Conservation (phyloP, 2,329 filamentous ascomycete species). For the Arthroderma uncinatum region DNA sequence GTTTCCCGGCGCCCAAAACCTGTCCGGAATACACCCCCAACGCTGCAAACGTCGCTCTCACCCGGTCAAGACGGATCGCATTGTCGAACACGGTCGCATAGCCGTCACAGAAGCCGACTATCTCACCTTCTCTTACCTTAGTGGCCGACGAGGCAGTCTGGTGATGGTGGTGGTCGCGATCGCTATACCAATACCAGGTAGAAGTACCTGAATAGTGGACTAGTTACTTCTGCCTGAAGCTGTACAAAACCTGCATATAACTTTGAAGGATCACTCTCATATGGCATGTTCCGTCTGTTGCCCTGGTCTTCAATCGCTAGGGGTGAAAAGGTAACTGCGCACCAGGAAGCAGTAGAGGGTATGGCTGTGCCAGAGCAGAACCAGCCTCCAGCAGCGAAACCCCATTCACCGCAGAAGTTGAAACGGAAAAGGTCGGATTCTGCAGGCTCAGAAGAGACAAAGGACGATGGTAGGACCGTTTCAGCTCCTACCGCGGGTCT, state of each 20-base stretch:
- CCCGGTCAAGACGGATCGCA: not conserved
- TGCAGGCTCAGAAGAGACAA: conserved; percentile 25
- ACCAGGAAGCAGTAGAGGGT: conserved; percentile 30
- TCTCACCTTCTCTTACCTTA: not conserved
- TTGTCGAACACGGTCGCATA: not conserved
- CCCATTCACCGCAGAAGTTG: conserved; percentile 33
- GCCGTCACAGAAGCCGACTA: not conserved
- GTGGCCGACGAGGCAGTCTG: not conserved
- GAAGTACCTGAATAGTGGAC: not conserved
- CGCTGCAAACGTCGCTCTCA: not conserved
- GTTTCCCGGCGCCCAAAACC: not conserved
- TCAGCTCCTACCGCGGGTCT: not conserved
- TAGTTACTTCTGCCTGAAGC: not conserved
- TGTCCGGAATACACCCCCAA: too few relatives aligned
- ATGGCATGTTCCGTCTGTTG: conserved; percentile 41
- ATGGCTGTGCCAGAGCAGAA: conserved; percentile 27
- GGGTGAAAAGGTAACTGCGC: conserved; percentile 36
- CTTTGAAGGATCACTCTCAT: conserved; percentile 20
- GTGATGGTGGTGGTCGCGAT: not conserved
- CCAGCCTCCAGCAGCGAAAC: conserved; percentile 21
- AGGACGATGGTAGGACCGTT: not conserved
- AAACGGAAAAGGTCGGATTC: conserved; percentile 50
- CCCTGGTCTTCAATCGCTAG: conserved; percentile 37
- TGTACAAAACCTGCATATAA: not conserved
- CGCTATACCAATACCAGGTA: not conserved